Conservation (phyloP, 805 yeast genomes). For the Candida ulmi region DNA sequence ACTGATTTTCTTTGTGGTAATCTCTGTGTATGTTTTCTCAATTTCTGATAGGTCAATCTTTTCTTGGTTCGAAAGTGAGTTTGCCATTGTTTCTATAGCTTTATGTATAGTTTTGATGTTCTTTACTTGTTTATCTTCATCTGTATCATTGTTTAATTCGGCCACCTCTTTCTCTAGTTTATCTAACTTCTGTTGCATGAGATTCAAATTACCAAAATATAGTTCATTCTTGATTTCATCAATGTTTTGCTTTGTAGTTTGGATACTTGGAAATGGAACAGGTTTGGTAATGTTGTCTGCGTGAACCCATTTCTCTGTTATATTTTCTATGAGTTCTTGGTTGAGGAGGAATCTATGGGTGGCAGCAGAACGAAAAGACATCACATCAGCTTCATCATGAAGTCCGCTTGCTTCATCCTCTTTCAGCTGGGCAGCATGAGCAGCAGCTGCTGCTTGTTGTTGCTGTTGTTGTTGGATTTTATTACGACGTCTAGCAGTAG, state of each 20-base stretch:
- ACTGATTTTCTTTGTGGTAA: conserved; percentile 4
- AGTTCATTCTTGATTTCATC: conserved; percentile 15
- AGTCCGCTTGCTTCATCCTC: conserved; percentile 21
- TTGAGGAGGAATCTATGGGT: conserved; percentile 37
- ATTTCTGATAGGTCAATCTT: conserved; percentile 4
- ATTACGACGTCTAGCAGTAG: conserved; percentile 20
- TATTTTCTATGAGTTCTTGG: conserved; percentile 44
- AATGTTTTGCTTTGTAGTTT: conserved; percentile 12
- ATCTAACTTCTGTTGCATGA: conserved; percentile 20
- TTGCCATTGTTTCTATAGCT: conserved; percentile 7
- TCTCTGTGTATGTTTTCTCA: conserved; percentile 3
- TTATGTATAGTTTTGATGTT: conserved; percentile 4
- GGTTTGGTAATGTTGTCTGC: conserved; percentile 41
- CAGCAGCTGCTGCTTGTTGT: conserved; percentile 4
- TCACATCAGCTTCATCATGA: conserved; percentile 52
- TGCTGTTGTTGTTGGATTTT: conserved; percentile 16
- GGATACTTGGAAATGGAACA: conserved; percentile 15
- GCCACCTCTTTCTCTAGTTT: conserved; percentile 14
- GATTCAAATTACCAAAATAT: conserved; percentile 19
- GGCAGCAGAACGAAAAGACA: conserved; percentile 42
- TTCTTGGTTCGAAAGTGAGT: conserved; percentile 4
- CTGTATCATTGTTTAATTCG: conserved; percentile 6
- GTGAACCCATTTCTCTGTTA: conserved; percentile 41
- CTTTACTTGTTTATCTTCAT: conserved; percentile 2
- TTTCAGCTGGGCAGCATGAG: conserved; percentile 8